phyloP scores from a whole-genome alignment of 2,329 filamentous ascomycete genomes.

The Colletotrichum sp. region DNA sequence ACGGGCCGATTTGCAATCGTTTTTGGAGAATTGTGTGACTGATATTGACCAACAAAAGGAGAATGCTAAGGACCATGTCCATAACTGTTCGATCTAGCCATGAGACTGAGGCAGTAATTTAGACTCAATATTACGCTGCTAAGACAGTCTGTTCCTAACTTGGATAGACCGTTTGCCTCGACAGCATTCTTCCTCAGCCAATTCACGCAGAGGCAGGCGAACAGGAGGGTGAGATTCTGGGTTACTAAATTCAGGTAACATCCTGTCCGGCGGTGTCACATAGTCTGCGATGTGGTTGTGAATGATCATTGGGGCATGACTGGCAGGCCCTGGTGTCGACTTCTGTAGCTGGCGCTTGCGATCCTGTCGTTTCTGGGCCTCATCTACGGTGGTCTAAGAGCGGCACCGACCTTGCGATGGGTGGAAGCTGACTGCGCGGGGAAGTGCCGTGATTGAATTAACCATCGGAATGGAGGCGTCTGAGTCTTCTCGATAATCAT shows the following conservation, averaged over 20 bases:
- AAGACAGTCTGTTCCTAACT: no score
- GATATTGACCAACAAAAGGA: fast-evolving
- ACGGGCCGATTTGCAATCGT: fast-evolving
- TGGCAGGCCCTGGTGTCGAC: neutral
- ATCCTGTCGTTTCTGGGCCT: neutral
- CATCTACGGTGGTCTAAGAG: neutral
- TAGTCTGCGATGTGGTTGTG: neutral
- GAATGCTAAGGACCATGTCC: neutral
- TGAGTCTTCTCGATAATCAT: neutral
- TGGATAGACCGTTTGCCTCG: neutral
- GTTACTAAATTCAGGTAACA: no score
- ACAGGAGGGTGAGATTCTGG: no score
- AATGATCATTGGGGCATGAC: neutral
- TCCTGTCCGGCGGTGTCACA: neutral
- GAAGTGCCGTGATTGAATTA: fast-evolving
- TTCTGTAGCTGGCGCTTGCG: fast-evolving
- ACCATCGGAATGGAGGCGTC: neutral
- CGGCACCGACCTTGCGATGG: neutral
- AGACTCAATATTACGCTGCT: neutral
- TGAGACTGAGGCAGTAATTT: neutral
- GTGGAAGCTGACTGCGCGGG: neutral
- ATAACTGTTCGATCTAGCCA: neutral
- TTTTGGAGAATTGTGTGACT: neutral
- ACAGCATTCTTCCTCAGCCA: neutral
- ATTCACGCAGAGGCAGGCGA: neutral